phyloP scores from a whole-genome alignment of 2,329 filamentous ascomycete genomes.

The Colletotrichum liaoningense region DNA sequence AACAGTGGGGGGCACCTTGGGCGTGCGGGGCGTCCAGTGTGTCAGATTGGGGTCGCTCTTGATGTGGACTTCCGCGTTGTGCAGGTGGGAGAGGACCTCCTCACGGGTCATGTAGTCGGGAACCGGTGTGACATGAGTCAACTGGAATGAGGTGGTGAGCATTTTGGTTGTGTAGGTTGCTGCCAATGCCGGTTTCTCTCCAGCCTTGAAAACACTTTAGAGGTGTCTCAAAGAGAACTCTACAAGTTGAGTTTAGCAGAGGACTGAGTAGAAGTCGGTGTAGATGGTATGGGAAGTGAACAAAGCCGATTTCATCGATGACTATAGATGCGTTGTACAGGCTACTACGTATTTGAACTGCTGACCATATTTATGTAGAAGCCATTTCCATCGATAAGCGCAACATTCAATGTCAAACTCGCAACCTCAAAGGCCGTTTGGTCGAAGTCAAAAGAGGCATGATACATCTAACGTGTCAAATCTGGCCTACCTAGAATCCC shows the following conservation, averaged over 20 bases:
- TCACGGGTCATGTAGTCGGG: constrained; percentile 48
- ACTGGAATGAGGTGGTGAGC: constrained; percentile 55
- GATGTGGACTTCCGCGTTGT: constrained; percentile 63
- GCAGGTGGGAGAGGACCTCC: constrained; percentile 57
- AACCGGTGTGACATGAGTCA: constrained; percentile 56
- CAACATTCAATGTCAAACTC: not conserved
- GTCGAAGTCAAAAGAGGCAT: not conserved
- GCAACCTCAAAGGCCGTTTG: not conserved
- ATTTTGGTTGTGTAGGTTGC: constrained; percentile 40
- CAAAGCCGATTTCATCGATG: too few relatives aligned
- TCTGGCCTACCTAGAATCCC: not conserved
- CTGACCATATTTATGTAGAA: not conserved
- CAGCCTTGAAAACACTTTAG: too few relatives aligned
- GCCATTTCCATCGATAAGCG: not conserved
- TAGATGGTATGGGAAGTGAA: not conserved
- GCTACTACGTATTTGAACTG: not conserved
- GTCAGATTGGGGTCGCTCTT: constrained; percentile 62
- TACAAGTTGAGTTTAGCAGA: not conserved
- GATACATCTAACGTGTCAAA: not conserved
- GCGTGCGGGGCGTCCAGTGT: constrained; percentile 45
- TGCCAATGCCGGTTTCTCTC: not conserved
- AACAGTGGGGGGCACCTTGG: constrained; percentile 41
- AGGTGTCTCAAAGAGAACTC: not conserved
- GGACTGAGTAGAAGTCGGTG: not conserved
- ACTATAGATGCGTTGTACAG: not conserved